phyloP scores from a whole-genome alignment of 352 stramenopile genomes.

The Pythium monospermum region DNA sequence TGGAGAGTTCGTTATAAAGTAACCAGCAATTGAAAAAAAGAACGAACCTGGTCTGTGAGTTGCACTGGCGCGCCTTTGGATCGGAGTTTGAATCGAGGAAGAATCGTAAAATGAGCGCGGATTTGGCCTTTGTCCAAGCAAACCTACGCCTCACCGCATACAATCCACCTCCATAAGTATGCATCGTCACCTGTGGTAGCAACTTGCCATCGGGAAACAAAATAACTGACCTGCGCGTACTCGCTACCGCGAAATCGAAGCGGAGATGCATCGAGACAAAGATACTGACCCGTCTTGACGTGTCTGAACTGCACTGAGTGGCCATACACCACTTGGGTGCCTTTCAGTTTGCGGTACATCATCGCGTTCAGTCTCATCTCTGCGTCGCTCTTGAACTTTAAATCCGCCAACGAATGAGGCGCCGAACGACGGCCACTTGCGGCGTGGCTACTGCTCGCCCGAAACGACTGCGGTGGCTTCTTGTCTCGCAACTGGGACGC shows the following conservation, averaged over 20 bases:
- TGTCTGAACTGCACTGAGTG: slow-evolving; percentile 63
- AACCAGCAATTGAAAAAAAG: no score
- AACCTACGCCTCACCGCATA: no score
- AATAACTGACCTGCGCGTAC: slow-evolving; percentile 48
- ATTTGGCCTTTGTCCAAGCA: slow-evolving; percentile 41
- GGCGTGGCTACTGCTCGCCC: no score
- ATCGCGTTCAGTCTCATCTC: slow-evolving; percentile 61
- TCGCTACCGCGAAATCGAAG: slow-evolving; percentile 49
- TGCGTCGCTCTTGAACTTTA: slow-evolving; percentile 68
- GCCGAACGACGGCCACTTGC: no score
- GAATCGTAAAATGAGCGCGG: slow-evolving; percentile 41
- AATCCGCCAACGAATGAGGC: slow-evolving; percentile 35
- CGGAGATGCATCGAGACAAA: slow-evolving; percentile 40
- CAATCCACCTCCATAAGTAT: no score
- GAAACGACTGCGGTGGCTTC: no score
- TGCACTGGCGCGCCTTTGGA: slow-evolving; percentile 59
- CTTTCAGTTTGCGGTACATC: slow-evolving; percentile 65
- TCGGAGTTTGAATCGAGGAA: slow-evolving; percentile 62
- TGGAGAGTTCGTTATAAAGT: no score
- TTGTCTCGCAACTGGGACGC: not conserved
- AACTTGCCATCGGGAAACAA: no score
- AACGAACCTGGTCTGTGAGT: slow-evolving; percentile 56
- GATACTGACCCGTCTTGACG: slow-evolving; percentile 53
- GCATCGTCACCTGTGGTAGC: no score
- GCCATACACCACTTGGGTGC: slow-evolving; percentile 57